phyloP scores from a whole-genome alignment of 2,329 filamentous ascomycete genomes.

The Fusarium sororula region DNA sequence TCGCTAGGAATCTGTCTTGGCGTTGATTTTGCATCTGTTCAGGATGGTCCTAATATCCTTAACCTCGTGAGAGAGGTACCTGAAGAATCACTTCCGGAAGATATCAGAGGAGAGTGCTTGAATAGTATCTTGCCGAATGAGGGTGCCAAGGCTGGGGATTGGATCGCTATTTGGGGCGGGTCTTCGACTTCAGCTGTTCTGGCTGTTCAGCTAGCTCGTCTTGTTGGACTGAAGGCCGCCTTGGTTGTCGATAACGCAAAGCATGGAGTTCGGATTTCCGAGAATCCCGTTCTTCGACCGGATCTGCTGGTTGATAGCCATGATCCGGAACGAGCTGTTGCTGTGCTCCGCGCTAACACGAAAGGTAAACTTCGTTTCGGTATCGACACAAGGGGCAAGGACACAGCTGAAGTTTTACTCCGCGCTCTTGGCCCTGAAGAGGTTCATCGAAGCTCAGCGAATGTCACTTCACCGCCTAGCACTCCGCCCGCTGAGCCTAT shows the following conservation, averaged over 20 bases:
- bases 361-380: conserved; percentile 69
- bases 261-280: conserved; percentile 67
- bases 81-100: conserved; percentile 61
- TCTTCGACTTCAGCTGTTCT: conserved; percentile 76
- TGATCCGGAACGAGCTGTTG: conserved; percentile 70
- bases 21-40: conserved; percentile 65
- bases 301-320: conserved; percentile 76
- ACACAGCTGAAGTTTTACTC: conserved; percentile 68
- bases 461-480: conserved; percentile 48
- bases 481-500: conserved; percentile 47
- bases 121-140: conserved; percentile 61
- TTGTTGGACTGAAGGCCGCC: conserved; percentile 71
- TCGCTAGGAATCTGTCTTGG: conserved; percentile 76
- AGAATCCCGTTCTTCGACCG: conserved; percentile 54
- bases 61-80: conserved; percentile 58
- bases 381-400: conserved; percentile 72
- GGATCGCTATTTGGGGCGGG: conserved; percentile 79
- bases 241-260: conserved; percentile 73
- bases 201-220: conserved; percentile 72
- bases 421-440: conserved; percentile 48
- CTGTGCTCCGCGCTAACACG: conserved; percentile 69
- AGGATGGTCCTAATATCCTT: conserved; percentile 67
- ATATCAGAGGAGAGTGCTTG: conserved; percentile 72
- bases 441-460: conserved; percentile 48
- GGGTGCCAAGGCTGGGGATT: conserved; percentile 69